Percentiles rank a stretch among this genome's conserved stretches.
phyloP scores from a whole-genome alignment of 2,329 filamentous ascomycete genomes.

The Didymella glomerata region DNA sequence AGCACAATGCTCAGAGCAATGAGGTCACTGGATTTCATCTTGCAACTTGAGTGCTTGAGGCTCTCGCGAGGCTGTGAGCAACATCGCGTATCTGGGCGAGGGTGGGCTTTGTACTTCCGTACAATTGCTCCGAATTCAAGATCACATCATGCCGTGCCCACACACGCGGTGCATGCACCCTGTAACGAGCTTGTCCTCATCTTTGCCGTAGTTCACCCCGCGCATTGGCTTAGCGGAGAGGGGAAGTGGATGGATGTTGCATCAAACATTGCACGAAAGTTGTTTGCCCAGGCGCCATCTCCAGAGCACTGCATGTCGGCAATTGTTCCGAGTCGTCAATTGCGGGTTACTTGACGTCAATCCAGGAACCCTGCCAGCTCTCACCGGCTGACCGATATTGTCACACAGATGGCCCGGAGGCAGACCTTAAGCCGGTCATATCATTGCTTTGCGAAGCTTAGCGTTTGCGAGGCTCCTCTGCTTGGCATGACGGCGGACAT shows the following conservation, averaged over 20 bases:
- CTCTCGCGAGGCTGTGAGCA: neutral
- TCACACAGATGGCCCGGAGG: slow-evolving; percentile 3
- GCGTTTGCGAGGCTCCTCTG: slow-evolving; percentile 9
- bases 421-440: slow-evolving; percentile 3
- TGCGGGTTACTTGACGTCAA: slow-evolving; percentile 12
- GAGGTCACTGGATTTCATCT: slow-evolving; percentile 16
- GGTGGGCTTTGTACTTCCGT: neutral
- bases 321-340: slow-evolving; percentile 11
- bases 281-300: slow-evolving; percentile 10
- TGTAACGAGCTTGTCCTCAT: slow-evolving; percentile 23
- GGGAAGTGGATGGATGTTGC: slow-evolving; percentile 24
- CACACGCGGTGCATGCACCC: slow-evolving; percentile 10
- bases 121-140: neutral
- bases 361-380: neutral
- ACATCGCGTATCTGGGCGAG: neutral
- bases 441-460: slow-evolving; percentile 20
- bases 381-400: neutral
- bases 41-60: neutral
- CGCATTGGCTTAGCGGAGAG: slow-evolving; percentile 28
- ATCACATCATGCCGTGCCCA: slow-evolving; percentile 14
- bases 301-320: slow-evolving; percentile 4
- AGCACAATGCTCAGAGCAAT: slow-evolving; percentile 24
- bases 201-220: slow-evolving; percentile 22
- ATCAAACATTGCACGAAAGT: slow-evolving; percentile 6
- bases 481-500: slow-evolving; percentile 7